These are phyloP conservation scores for Fragilaria radians DNA, from an alignment of 108 stramenopile genomes.

Conservation along the genomic window DNA sequence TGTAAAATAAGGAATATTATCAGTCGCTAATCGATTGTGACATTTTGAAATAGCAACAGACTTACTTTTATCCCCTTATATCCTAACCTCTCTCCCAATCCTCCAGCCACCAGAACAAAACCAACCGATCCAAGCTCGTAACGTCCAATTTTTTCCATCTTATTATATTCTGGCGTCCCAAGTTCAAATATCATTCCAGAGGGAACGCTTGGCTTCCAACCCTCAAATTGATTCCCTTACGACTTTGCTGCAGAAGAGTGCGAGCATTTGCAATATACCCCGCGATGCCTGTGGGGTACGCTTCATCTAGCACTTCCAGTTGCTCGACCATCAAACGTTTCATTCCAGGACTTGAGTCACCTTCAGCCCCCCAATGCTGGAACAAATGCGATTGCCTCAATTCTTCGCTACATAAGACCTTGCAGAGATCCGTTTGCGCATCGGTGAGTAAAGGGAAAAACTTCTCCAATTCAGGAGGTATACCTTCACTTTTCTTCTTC, in stretches of 20 bases:
- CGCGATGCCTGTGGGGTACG: slow-evolving; percentile 49
- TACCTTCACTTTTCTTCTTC: neutral
- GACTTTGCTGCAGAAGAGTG: slow-evolving; percentile 47
- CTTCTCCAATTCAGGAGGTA: slow-evolving; percentile 18
- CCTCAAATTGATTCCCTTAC: slow-evolving; percentile 88
- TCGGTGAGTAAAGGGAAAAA: slow-evolving; percentile 26
- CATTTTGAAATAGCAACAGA: no score
- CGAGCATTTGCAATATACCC: slow-evolving; percentile 68
- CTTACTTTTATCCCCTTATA: slow-evolving; percentile 94
- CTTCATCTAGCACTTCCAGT: slow-evolving; percentile 49
- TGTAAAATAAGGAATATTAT: no score
- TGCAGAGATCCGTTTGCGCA: slow-evolving; percentile 29
- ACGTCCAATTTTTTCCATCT: slow-evolving; percentile 53
- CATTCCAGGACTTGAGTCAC: slow-evolving; percentile 6
- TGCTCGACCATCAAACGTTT: slow-evolving; percentile 39
- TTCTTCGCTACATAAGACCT: slow-evolving; percentile 35
- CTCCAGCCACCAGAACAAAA: slow-evolving; percentile 92
- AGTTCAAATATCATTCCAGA: slow-evolving; percentile 58
- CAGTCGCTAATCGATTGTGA: no score
- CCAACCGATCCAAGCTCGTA: slow-evolving; percentile 56
- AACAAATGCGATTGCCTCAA: slow-evolving; percentile 54
- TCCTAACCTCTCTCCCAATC: slow-evolving; percentile 96
- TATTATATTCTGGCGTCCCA: slow-evolving; percentile 52
- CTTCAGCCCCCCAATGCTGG: slow-evolving; percentile 27
- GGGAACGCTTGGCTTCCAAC: slow-evolving; percentile 87